These are phyloP conservation scores for Hippophae tibetana DNA, from an alignment of 306 rosid genomes.

Conservation along the genomic window DNA sequence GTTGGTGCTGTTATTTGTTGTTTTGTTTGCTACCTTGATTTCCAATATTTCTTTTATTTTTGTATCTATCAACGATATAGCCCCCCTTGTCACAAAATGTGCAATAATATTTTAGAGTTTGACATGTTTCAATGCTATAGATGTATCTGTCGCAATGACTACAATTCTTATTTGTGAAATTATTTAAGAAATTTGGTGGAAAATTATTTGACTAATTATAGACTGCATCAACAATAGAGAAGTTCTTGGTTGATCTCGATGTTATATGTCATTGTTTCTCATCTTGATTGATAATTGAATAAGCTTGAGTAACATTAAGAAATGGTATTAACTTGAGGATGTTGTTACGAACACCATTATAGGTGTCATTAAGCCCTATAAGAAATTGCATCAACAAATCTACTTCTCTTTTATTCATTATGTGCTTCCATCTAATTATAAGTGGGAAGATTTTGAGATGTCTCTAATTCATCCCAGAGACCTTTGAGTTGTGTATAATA, in stretches of 20 bases:
- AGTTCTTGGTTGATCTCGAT: slow-evolving; percentile 6
- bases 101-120: not conserved
- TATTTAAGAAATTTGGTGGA: not conserved
- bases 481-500: slow-evolving; percentile 16
- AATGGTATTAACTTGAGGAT: slow-evolving; percentile 23
- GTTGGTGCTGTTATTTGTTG: too few relatives aligned
- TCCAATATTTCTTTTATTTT: not conserved
- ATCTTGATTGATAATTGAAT: slow-evolving; percentile 12
- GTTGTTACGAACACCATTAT: slow-evolving; percentile 10
- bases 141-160: slow-evolving; percentile 13
- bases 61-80: too few relatives aligned
- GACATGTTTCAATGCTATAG: too few relatives aligned
- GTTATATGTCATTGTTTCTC: slow-evolving; percentile 20
- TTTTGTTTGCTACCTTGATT: not conserved
- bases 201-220: not conserved
- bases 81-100: not conserved
- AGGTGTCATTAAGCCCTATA: slow-evolving; percentile 24
- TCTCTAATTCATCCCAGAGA: slow-evolving; percentile 15
- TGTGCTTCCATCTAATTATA: slow-evolving; percentile 21
- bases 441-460: not conserved
- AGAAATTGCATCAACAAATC: slow-evolving; percentile 23
- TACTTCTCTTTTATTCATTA: slow-evolving; percentile 14
- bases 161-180: slow-evolving; percentile 8
- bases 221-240: slow-evolving; percentile 16
- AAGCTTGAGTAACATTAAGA: slow-evolving; percentile 18